Conservation (phyloP, 495 filamentous ascomycete species). For the Hamigera avellanea region DNA sequence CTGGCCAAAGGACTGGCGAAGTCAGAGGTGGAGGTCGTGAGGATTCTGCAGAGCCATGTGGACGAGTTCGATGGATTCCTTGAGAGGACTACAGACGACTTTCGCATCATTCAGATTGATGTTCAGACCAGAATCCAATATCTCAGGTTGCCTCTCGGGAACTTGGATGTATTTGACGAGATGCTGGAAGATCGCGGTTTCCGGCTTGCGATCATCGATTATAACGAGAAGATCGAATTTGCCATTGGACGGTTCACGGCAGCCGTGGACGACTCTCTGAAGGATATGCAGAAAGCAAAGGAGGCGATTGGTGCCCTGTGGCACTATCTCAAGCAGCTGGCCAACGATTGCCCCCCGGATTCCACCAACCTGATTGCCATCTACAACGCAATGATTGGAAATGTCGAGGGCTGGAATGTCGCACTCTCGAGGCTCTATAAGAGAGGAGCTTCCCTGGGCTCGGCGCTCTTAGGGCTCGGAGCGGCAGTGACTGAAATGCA, state of each 20-base stretch:
- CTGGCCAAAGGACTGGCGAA: constrained; percentile 77
- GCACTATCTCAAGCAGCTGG: constrained; percentile 54
- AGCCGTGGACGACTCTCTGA: constrained; percentile 60
- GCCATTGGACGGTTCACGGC: constrained; percentile 66
- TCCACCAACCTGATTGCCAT: constrained; percentile 44
- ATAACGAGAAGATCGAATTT: constrained; percentile 86
- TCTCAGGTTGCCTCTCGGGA: constrained; percentile 73
- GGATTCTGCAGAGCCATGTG: constrained; percentile 84
- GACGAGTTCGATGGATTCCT: constrained; percentile 88
- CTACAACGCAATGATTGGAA: constrained; percentile 69
- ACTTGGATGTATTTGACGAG: constrained; percentile 70
- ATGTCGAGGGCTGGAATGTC: constrained; percentile 75
- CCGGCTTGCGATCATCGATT: constrained; percentile 65
- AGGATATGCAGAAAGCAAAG: constrained; percentile 69
- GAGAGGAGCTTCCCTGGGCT: constrained; percentile 49
- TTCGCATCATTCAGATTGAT: constrained; percentile 67
- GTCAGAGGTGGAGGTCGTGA: constrained; percentile 74
- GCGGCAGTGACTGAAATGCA: constrained; percentile 68
- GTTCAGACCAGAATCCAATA: constrained; percentile 62
- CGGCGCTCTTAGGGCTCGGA: constrained; percentile 49
- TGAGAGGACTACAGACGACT: constrained; percentile 73
- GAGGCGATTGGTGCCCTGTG: constrained; percentile 66
- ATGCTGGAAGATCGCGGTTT: constrained; percentile 83
- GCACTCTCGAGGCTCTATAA: constrained; percentile 59
- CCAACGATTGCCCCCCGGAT: constrained; percentile 41